Evolutionary conservation across 2,329 filamentous ascomycete genomes (phyloP), one percentile per base, ranked within the genome.

Genomic region (Chrysoporthe cubensis): DNA sequence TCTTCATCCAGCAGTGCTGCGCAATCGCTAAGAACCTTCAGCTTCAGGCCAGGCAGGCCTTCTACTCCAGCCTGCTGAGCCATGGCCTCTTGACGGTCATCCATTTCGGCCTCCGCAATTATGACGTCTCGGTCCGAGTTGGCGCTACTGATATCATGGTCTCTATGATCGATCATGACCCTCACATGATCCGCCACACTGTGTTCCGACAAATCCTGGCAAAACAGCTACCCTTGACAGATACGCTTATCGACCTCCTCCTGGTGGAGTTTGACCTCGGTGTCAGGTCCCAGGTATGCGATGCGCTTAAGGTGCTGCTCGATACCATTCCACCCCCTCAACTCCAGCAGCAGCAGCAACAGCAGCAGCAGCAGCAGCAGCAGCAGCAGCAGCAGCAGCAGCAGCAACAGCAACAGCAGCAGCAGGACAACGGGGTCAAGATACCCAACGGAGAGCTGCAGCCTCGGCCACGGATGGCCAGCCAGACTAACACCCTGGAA

Each of bases 1-100:
- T 96, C 48, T 98, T 99, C 78, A 96, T 99, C 69, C 94, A 98
- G 78, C 94, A 98, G 78, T 98, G 95, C 80, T 97, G 94, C 72
- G 88, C 90, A 3, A 96, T 98, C 74, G 93, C 94, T 1, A 99
- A 99, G 82, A 97, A 94, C 75, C 85, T 99, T 21, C 96, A 98
- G 76, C 91, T 91, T 2, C 91, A 91, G 37, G 90, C 89, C 8
- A 88, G 96, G 69, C 90, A 92, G 70, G 90, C 89, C 32, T 83
- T 99, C 18, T 97, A 97, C 80, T 90, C 91, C 75, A 97, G 96
- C 77, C 96, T 98, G 77, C 90, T 98, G 71, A 87, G 87, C 61
- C 90, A 96, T 74, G 96, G 96, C 11, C 87, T 99, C 8, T 88
- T 98, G 68, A 87, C 89, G 43, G 94, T 98, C 67, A 95, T 99